These are phyloP conservation scores for Talaromyces funiculosus DNA, from an alignment of 2,329 filamentous ascomycete species.

Conservation along the genomic window DNA sequence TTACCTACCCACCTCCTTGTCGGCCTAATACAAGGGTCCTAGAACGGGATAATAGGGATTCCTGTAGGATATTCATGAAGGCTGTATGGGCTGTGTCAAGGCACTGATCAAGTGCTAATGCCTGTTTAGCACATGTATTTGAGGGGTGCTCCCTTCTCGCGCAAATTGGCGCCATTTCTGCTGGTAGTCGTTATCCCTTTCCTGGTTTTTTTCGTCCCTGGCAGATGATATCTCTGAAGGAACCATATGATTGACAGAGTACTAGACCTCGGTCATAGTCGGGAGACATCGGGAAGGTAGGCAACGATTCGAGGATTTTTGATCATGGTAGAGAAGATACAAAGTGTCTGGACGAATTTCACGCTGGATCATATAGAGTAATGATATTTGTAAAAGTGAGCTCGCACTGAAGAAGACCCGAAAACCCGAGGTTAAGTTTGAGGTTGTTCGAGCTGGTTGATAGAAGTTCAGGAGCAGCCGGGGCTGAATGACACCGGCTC, in stretches of 20 bases:
- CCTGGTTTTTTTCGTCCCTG: background rate
- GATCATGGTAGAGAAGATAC: background rate
- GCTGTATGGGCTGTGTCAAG: background rate
- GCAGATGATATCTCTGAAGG: background rate
- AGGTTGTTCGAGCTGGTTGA: background rate
- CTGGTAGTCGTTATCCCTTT: too few species aligned
- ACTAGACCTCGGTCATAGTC: background rate
- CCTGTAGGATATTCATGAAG: background rate
- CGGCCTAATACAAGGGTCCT: too few species aligned
- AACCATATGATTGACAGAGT: background rate
- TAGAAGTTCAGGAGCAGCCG: background rate
- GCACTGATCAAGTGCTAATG: background rate
- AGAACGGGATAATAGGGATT: background rate
- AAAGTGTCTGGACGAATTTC: background rate
- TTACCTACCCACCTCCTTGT: background rate
- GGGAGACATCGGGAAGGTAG: background rate
- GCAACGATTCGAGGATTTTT: background rate
- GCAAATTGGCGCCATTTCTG: background rate
- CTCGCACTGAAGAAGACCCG: background rate
- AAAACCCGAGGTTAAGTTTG: slow-evolving; percentile 7
- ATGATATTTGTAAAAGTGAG: background rate
- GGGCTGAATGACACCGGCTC: background rate
- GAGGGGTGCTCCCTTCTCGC: background rate
- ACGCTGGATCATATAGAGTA: background rate
- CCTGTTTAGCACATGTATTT: background rate